Percentiles rank a stretch among this genome's conserved stretches.
Conservation (phyloP, 2,329 filamentous ascomycete genomes). For the Knufia fluminis region DNA sequence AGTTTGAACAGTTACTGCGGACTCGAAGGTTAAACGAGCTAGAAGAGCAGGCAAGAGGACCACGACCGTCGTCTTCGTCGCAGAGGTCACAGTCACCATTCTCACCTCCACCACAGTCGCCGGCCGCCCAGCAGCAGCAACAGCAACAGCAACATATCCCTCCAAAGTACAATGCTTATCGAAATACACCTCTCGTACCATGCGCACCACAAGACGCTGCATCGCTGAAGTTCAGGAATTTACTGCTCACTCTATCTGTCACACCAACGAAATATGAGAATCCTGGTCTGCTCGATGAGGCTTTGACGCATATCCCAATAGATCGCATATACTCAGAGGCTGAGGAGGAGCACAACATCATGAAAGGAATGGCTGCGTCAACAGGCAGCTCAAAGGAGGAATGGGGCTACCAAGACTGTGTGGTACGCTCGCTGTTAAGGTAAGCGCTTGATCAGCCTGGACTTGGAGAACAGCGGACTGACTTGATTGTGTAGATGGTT, state of each 20-base stretch:
- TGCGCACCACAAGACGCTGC: constrained; percentile 63
- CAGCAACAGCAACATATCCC: constrained; percentile 29
- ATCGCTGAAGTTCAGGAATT: constrained; percentile 68
- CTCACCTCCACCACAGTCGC: constrained; percentile 20
- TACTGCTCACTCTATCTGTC: constrained; percentile 73
- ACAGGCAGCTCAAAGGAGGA: constrained; percentile 72
- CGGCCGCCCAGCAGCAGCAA: constrained; percentile 27
- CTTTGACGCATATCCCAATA: constrained; percentile 73
- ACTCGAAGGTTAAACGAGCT: constrained; percentile 81
- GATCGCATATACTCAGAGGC: constrained; percentile 89
- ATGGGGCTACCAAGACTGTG: constrained; percentile 97
- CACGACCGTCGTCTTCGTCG: constrained; percentile 22
- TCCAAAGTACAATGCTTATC: constrained; percentile 52
- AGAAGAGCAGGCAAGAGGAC: constrained; percentile 50
- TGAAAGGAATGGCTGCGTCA: constrained; percentile 79
- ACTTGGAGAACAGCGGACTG: constrained; percentile 8
- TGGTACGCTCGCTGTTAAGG: constrained; percentile 78
- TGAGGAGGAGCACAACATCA: constrained; percentile 82
- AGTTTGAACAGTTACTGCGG: constrained; percentile 79
- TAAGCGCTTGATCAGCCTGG: constrained; percentile 35
- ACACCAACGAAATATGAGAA: constrained; percentile 95
- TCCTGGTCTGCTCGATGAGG: constrained; percentile 86
- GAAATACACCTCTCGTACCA: constrained; percentile 61
- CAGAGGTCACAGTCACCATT: constrained; percentile 15
- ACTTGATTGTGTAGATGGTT: constrained; percentile 63